Evolutionary conservation across 805 yeast species (phyloP), one percentile per base, ranked within the genome.

Genomic region (Myxozyma melibiosi): DNA sequence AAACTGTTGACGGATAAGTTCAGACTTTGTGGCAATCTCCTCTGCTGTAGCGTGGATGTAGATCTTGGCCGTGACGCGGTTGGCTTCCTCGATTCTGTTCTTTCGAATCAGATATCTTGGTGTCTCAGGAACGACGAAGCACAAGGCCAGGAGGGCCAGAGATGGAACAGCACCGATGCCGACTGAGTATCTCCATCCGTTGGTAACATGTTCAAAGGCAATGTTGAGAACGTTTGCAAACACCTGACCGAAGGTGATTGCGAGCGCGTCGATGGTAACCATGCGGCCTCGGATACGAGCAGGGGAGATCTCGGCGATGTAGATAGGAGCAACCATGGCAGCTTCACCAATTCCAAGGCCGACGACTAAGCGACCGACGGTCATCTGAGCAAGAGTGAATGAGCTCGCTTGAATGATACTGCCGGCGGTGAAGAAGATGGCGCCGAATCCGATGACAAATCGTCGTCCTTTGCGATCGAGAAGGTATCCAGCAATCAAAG

Each of bases 171-270:
- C 70, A 74, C 79, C 76, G 73, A 86, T 39, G 65, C 81, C 74
- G 85, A 90, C 76, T 56, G 83, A 86, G 20, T 81, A 67, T 66
- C 91, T 77, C 80, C 85, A 86, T 79, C n/a, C n/a, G n/a, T n/a
- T n/a, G n/a, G n/a, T n/a, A n/a, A n/a, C n/a, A n/a, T n/a, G n/a
- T 45, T 86, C 78, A 41, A 75, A 8, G 1, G 69, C 69, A 35
- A 64, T 54, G 44, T 66, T 66, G 44, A 46, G 47, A 37, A 42
- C 49, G 16, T 65, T 68, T 18, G 72, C 64, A 22, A 57, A 40
- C 20, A 71, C 53, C 30, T 70, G 70, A 47, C 73, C 74, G 43
- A 70, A 55, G 31, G 68, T 68, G 48, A 71, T 58, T 20, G 68
- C 64, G 40, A 62, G 46, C 39, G 63, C 66, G 28, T 67, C 66